Conservation (phyloP, 768 basidiomycete species). For the Lactarius hengduanensis region DNA sequence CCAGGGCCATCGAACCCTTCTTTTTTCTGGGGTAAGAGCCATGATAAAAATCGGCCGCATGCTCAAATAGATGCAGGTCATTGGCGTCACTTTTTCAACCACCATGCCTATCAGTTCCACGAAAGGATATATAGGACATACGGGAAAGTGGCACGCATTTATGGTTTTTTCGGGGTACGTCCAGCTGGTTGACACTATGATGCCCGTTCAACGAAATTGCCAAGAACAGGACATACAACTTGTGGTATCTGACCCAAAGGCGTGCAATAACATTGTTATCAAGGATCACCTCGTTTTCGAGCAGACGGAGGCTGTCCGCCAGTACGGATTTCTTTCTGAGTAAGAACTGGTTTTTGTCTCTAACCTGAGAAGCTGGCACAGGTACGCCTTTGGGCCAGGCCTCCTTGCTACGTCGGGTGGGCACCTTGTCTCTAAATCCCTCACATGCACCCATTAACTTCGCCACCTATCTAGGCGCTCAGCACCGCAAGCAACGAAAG, state of each 20-base stretch:
- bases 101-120: not conserved
- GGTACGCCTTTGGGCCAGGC: not conserved
- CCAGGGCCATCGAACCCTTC: not conserved
- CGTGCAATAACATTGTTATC: conserved; percentile 7
- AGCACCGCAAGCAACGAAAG: not conserved
- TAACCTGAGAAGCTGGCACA: not conserved
- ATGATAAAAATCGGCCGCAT: not conserved
- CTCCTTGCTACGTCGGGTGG: not conserved
- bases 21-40: not conserved
- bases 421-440: not conserved
- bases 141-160: not conserved
- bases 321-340: not conserved
- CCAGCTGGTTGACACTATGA: not conserved
- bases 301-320: not conserved
- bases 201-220: no score
- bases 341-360: not conserved
- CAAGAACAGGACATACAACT: not conserved
- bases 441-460: not conserved
- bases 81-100: not conserved
- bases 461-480: not conserved
- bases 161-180: conserved; percentile 9
- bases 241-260: not conserved
- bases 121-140: not conserved
- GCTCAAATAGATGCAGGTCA: not conserved
- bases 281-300: conserved; percentile 11